These are phyloP conservation scores for Graphilbum sp. DNA, from an alignment of 2,329 filamentous ascomycete genomes.

Conservation along the genomic window DNA sequence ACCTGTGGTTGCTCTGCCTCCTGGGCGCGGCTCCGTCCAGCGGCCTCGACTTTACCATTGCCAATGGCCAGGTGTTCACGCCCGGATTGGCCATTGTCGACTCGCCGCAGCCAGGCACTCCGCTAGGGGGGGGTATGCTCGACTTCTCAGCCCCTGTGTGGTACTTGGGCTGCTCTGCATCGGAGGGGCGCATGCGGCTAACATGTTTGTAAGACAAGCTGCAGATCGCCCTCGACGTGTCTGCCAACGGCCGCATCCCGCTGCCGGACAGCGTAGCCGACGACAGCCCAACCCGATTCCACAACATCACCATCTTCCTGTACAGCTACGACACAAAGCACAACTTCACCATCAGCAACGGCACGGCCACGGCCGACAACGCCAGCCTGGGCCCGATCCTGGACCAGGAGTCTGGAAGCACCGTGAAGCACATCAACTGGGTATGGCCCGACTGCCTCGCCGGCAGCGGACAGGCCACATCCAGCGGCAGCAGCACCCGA, in stretches of 20 bases:
- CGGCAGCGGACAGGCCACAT: slow-evolving; percentile 36
- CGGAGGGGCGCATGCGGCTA: not conserved
- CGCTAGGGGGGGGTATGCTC: slow-evolving; percentile 45
- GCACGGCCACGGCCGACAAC: slow-evolving; percentile 38
- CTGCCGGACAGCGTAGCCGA: slow-evolving; percentile 33
- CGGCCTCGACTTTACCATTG: slow-evolving; percentile 35
- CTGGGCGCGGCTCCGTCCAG: slow-evolving; percentile 11
- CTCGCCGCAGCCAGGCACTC: slow-evolving; percentile 47
- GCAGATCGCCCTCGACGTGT: slow-evolving; percentile 51
- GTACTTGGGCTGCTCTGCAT: too few species aligned
- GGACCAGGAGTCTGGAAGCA: slow-evolving; percentile 45
- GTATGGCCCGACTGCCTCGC: slow-evolving; percentile 53
- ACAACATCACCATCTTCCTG: slow-evolving; percentile 51
- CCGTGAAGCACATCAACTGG: slow-evolving; percentile 61
- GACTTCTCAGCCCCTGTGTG: not conserved
- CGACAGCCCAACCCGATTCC: slow-evolving; percentile 38
- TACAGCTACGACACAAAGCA: slow-evolving; percentile 44
- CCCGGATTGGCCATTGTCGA: slow-evolving; percentile 52
- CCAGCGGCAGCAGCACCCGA: slow-evolving; percentile 29
- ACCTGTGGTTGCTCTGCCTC: not conserved
- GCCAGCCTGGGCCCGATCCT: slow-evolving; percentile 46
- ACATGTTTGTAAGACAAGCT: slow-evolving; percentile 26
- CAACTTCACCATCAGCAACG: slow-evolving; percentile 55
- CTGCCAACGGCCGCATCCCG: slow-evolving; percentile 46
- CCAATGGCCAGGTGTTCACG: slow-evolving; percentile 52